Percentiles rank a stretch among this genome's conserved stretches.
These are phyloP conservation scores for Lolium perenne DNA, from an alignment of 176 grass and related monocot genomes.

Conservation along the genomic window DNA sequence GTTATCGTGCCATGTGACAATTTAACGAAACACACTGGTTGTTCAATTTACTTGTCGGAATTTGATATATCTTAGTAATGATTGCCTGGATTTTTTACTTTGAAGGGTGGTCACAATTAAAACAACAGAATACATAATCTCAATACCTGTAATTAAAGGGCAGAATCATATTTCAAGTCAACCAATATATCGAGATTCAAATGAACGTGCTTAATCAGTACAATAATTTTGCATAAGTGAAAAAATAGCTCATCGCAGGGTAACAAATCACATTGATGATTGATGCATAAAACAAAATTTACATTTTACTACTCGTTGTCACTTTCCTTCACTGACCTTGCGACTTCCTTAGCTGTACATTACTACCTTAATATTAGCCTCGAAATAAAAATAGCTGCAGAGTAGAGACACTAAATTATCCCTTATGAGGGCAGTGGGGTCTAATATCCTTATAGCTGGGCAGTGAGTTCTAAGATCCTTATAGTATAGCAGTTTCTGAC, in stretches of 20 bases:
- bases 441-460: neutral
- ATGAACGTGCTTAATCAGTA: neutral
- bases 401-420: neutral
- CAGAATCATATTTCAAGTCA: slow-evolving; percentile 5
- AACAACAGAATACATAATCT: neutral
- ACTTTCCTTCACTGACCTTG: neutral
- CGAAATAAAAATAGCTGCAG: neutral
- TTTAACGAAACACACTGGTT: neutral
- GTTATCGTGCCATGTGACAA: neutral
- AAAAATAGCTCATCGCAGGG: neutral
- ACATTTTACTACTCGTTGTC: neutral
- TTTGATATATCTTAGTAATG: slow-evolving; percentile 20
- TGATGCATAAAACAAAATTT: neutral
- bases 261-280: neutral
- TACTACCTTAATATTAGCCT: neutral
- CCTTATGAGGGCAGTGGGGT: neutral
- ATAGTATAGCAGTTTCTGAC: neutral
- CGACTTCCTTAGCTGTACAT: neutral
- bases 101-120: neutral
- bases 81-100: slow-evolving; percentile 16
- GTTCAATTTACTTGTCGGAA: neutral
- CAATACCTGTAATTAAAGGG: neutral
- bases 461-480: neutral
- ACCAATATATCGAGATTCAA: slow-evolving; percentile 22
- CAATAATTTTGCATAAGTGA: neutral